Base-by-base conservation (phyloP, 2,329 filamentous ascomycete genomes). In the Orbilia blumenaviensis region DNA sequence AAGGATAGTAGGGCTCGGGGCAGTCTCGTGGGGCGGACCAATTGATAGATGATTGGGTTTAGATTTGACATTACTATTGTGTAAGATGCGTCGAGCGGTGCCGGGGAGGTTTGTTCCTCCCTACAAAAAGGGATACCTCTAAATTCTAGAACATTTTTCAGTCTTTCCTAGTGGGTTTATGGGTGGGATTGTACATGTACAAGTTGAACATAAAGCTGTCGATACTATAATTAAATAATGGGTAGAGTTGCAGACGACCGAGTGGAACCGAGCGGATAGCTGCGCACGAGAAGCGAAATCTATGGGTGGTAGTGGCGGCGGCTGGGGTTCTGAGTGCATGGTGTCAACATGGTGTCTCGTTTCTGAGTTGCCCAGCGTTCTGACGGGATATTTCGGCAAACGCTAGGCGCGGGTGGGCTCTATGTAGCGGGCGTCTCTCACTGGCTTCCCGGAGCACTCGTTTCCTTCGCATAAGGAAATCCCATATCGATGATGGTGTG, bases 391-490 rank as follows among this genome's bases (percentile, higher is more conserved):
- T 4, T 10, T 56, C 52, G 14, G 32, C 29, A 38, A 56, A 56
- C 4, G 21, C 32, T 14, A 56, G 16, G 9, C 52, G 52, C 25
- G 52, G 52, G 14, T 56, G 52, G 23, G 52, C 52, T n/a, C 52
- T 8, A 12, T 56, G 52, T 36, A 56, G 38, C 5, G 52, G 52
- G 5, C 52, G 29, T n/a, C 52, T 16, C 21, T 56, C 52, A 12
- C 32, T 56, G 10, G 52, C 56, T 32, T 61, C 56, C 36, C 56
- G 56, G 16, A 61, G 23, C 1, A 21, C 38, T 3, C 56, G 12
- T 29, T 61, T 61, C 14, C 56, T 74, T 42, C 62, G 62, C 69
- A 74, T 74, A 21, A 74, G 62, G 27, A 74, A 66, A 46, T 74
- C 69, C 69, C 69, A 74, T 23, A 74, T 56, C 6, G 60, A 56